Conservation (phyloP, 2,329 filamentous ascomycete species). For the Coniochaeta sp. region DNA sequence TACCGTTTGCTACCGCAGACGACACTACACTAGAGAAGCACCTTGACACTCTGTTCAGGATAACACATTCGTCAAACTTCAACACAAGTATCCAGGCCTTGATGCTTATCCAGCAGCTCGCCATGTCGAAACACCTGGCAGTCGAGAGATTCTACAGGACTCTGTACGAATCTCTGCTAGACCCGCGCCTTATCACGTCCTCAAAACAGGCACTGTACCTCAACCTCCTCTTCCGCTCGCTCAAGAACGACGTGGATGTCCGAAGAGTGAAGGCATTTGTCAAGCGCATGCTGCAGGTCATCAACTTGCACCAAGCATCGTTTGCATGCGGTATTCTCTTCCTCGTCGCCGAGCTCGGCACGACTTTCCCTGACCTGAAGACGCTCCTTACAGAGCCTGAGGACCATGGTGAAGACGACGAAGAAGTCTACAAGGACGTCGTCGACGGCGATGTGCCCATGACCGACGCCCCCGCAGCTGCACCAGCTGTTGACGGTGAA, state of each 20-base stretch:
- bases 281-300: slow-evolving; percentile 82
- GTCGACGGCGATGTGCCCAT: slow-evolving; percentile 56
- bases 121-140: slow-evolving; percentile 68
- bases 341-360: slow-evolving; percentile 72
- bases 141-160: slow-evolving; percentile 92
- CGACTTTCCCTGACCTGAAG: slow-evolving; percentile 71
- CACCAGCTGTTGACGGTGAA: slow-evolving; percentile 12
- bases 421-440: slow-evolving; percentile 44
- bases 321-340: slow-evolving; percentile 94
- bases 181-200: slow-evolving; percentile 78
- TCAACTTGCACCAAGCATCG: slow-evolving; percentile 81
- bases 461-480: slow-evolving; percentile 33
- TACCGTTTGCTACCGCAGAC: slow-evolving; percentile 82
- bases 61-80: slow-evolving; percentile 97
- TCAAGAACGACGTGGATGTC: slow-evolving; percentile 85
- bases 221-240: slow-evolving; percentile 78
- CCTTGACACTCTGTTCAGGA: slow-evolving; percentile 87
- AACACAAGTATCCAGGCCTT: slow-evolving; percentile 96
- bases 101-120: slow-evolving; percentile 89
- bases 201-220: slow-evolving; percentile 95
- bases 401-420: slow-evolving; percentile 63
- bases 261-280: slow-evolving; percentile 93
- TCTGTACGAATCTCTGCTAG: slow-evolving; percentile 87
- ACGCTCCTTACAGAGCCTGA: slow-evolving; percentile 76
- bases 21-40: slow-evolving; percentile 77